Percentiles rank a stretch among this genome's conserved stretches.
phyloP scores from a whole-genome alignment of 1,284 basidiomycete genomes.

The Pascua sp. region DNA sequence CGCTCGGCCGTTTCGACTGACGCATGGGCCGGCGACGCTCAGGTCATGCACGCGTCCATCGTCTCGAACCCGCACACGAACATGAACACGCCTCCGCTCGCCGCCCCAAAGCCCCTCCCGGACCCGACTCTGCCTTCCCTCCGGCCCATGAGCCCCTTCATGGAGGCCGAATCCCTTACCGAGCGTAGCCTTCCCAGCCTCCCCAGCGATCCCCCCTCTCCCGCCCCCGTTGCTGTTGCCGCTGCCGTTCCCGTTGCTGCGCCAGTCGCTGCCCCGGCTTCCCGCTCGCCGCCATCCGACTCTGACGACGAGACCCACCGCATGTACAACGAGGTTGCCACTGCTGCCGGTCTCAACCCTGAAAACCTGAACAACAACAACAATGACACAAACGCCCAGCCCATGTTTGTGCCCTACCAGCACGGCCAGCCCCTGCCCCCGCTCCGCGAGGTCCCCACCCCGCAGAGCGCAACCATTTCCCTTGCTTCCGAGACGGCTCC shows the following conservation, averaged over 20 bases:
- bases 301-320: slow-evolving; percentile 26
- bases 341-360: slow-evolving; percentile 24
- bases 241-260: not conserved
- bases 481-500: slow-evolving; percentile 9
- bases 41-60: not conserved
- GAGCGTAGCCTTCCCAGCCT: too few species aligned
- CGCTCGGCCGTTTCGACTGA: slow-evolving; percentile 18
- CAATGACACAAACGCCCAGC: too few species aligned
- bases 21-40: slow-evolving; percentile 21
- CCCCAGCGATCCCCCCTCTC: not conserved
- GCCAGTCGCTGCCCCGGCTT: not conserved
- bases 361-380: too few species aligned
- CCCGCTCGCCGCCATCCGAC: slow-evolving; percentile 26
- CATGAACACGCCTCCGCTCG: not conserved
- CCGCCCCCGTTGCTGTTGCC: too few species aligned
- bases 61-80: not conserved
- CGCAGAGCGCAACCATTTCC: slow-evolving; percentile 4
- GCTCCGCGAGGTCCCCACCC: slow-evolving; percentile 39
- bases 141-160: slow-evolving; percentile 36
- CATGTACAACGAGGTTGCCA: slow-evolving; percentile 42
- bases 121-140: slow-evolving; percentile 26
- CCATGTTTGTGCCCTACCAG: slow-evolving; percentile 30
- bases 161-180: slow-evolving; percentile 2
- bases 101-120: not conserved
- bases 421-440: slow-evolving; percentile 46